Conservation (phyloP, 148 eudicot genomes). For the Euryodendron excelsum region DNA sequence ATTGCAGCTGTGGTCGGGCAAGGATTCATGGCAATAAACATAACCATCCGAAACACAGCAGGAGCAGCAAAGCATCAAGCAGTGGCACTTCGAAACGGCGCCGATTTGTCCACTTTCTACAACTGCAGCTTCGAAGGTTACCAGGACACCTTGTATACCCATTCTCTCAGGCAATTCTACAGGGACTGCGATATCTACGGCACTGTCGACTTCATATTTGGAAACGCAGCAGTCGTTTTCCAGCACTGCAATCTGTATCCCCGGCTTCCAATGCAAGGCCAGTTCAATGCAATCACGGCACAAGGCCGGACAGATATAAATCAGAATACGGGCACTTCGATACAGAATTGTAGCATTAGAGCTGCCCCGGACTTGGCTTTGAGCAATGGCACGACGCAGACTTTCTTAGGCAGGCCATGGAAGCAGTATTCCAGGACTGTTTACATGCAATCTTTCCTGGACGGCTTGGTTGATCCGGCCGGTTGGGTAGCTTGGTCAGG, state of each 20-base stretch:
- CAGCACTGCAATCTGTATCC: slow-evolving; percentile 27
- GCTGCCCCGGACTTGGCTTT: slow-evolving; percentile 16
- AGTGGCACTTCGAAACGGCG: slow-evolving; percentile 25
- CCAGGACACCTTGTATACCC: slow-evolving; percentile 36
- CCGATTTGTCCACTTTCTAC: slow-evolving; percentile 30
- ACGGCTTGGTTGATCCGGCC: slow-evolving; percentile 9
- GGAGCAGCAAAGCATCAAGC: slow-evolving; percentile 32
- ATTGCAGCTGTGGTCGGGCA: slow-evolving; percentile 29
- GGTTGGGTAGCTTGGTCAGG: slow-evolving; percentile 34
- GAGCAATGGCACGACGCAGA: background rate
- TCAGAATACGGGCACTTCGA: slow-evolving; percentile 23
- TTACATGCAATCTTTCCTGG: slow-evolving; percentile 18
- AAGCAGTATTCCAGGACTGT: slow-evolving; percentile 19
- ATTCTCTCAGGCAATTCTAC: slow-evolving; percentile 30
- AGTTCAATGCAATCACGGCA: slow-evolving; percentile 22
- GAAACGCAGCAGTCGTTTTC: slow-evolving; percentile 25
- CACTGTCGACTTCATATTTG: slow-evolving; percentile 37
- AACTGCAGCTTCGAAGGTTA: slow-evolving; percentile 35
- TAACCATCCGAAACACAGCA: slow-evolving; percentile 34
- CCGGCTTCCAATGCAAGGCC: slow-evolving; percentile 16
- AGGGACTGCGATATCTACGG: slow-evolving; percentile 34
- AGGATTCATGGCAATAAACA: slow-evolving; percentile 27
- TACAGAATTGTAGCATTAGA: slow-evolving; percentile 14
- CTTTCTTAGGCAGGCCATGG: slow-evolving; percentile 35
- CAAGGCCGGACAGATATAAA: slow-evolving; percentile 25